phyloP scores from a whole-genome alignment of 768 basidiomycete species.

The Lentinula boryana region DNA sequence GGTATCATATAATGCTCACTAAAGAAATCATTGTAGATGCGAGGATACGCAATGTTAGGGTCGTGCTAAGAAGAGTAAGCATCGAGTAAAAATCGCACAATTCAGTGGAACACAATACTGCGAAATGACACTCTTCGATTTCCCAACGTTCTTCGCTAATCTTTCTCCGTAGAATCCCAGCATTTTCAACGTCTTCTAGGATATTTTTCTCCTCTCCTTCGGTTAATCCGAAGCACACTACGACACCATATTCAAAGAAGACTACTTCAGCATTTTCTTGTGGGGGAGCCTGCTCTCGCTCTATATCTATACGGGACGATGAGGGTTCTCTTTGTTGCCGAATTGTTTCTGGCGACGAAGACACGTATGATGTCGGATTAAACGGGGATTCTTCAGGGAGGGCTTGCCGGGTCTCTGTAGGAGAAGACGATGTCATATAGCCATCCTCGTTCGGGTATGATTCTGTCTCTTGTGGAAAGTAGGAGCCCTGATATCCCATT shows the following conservation, averaged over 20 bases:
- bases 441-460: constrained; percentile 44
- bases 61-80: constrained; percentile 58
- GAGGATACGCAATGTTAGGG: constrained; percentile 73
- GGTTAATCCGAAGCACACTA: constrained; percentile 84
- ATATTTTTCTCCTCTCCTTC: constrained; percentile 78
- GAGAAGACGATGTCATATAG: constrained; percentile 50
- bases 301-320: background rate
- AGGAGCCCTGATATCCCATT: constrained; percentile 81
- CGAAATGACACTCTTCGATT: constrained; percentile 88
- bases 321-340: constrained; percentile 1
- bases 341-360: constrained; percentile 6
- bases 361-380: constrained; percentile 9
- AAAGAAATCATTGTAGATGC: constrained; percentile 96
- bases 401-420: constrained; percentile 26
- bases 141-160: constrained; percentile 77
- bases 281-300: constrained; percentile 19
- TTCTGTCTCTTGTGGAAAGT: constrained; percentile 44
- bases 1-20: constrained; percentile 44
- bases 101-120: constrained; percentile 39
- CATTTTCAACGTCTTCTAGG: constrained; percentile 75
- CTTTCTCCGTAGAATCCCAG: constrained; percentile 59
- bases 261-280: constrained; percentile 67
- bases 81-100: background rate
- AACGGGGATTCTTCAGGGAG: constrained; percentile 8
- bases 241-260: constrained; percentile 85